Evolutionary conservation across 768 basidiomycete genomes (phyloP), one percentile per base, ranked within the genome.

Genomic region (Kwoniella botswanensis): DNA sequence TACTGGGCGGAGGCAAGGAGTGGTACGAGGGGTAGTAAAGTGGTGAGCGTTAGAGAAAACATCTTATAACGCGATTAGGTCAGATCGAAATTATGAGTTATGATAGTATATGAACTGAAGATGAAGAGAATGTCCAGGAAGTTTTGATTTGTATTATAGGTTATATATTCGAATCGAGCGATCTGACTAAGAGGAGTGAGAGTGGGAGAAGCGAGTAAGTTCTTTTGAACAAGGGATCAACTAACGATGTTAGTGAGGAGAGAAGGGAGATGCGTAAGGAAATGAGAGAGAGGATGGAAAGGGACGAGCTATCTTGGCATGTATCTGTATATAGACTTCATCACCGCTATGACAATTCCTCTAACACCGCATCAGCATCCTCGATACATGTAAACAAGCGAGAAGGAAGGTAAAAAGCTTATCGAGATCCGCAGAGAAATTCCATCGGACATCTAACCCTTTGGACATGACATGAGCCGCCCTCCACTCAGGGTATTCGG

Each of bases 1-100:
- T 82, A 82, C 60, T 82, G 82, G 13, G 72, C 81, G 15, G 63
- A 29, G 18, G 75, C 68, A 43, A 74, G 71, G 26, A 73, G 61
- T 26, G 76, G 68, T 21, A 77, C 60, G n/a, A 74, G 53, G 15
- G 73, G 71, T 22, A 74, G 60, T 18, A 64, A 13, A 21, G 63
- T 44, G 22, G 54, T 57, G 15, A 41, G 21, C 11, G 17, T 35
- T 35, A 35, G 35, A 7, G 35, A 35, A 35, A 35, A 35, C 35
- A 35, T 35, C 35, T 35, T 9, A 35, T 35, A 35, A 35, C 6
- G 35, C 35, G 7, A 35, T 35, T 35, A 35, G 35, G 7, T 35
- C 35, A 35, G 35, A 35, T 35, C 35, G 35, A 35, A 35, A 1
- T 35, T 6, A 7, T 35, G 35, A 35, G 35, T 35, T 35, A 35